Conservation (phyloP, 257 asterid genomes). For the Nicotiana obtusifolia region DNA sequence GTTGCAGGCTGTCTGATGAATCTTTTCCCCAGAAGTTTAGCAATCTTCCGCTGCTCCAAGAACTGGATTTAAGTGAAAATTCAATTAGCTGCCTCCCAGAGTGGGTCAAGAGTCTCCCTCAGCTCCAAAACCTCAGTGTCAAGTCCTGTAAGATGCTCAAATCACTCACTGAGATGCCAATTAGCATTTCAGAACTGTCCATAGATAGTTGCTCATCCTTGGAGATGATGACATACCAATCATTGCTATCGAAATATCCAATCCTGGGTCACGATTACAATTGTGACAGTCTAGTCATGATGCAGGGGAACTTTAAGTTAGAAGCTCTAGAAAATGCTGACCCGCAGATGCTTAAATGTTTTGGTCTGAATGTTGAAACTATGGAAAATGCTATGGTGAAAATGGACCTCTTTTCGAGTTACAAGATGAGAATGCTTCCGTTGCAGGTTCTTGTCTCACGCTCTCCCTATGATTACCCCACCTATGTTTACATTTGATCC, state of each 20-base stretch:
- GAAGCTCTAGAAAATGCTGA: background rate
- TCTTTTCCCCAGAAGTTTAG: conserved; percentile 5
- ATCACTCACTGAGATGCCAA: conserved; percentile 11
- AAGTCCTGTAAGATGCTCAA: conserved; percentile 6
- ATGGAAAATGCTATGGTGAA: background rate
- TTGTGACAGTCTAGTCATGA: background rate
- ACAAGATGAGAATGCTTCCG: background rate
- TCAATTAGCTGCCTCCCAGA: conserved; percentile 14
- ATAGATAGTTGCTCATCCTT: conserved; percentile 9
- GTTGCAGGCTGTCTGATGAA: conserved; percentile 17
- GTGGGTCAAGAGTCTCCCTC: conserved; percentile 14
- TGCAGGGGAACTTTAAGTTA: conserved; percentile 1
- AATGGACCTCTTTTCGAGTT: background rate
- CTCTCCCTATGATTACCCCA: background rate
- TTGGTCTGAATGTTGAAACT: conserved; percentile 1
- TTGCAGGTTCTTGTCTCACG: background rate
- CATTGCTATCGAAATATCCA: background rate
- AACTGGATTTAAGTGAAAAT: conserved; percentile 17
- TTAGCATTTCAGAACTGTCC: conserved; percentile 2
- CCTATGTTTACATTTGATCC: background rate
- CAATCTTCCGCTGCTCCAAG: background rate
- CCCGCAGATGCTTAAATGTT: background rate
- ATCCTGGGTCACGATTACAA: background rate
- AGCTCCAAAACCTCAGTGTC: conserved; percentile 9
- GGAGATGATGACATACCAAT: conserved; percentile 8